Evolutionary conservation across 306 rosid species (phyloP).

Genomic region (Benincasa hispida): DNA sequence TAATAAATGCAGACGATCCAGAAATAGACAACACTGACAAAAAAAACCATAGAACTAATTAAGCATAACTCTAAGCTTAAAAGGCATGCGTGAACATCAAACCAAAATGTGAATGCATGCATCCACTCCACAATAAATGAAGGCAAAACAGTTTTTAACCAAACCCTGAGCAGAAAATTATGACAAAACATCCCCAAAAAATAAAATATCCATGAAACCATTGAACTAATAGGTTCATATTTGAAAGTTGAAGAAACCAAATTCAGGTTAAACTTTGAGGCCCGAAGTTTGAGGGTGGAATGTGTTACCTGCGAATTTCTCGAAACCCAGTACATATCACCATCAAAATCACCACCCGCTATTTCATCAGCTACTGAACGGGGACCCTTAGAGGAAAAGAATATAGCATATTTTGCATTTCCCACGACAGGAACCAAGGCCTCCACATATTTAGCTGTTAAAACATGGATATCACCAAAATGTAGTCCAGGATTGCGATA

Average conservation of each 20-base stretch:
- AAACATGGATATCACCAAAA: conserved; percentile 66
- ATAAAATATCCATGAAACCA: neutral
- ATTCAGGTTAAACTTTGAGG: neutral
- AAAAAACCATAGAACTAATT: neutral
- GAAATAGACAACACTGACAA: neutral
- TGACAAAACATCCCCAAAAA: neutral
- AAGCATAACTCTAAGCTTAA: neutral
- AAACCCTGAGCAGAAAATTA: neutral
- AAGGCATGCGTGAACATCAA: neutral
- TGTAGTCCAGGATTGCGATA: conserved; percentile 76
- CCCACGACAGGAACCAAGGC: conserved; percentile 44
- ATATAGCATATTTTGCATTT: conserved; percentile 55
- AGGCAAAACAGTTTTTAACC: neutral
- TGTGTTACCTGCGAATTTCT: conserved; percentile 45
- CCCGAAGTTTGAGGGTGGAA: neutral
- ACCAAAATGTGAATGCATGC: neutral
- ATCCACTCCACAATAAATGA: neutral
- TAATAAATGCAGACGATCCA: neutral
- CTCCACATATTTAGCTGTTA: conserved; percentile 39
- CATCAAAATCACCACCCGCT: conserved; percentile 84
- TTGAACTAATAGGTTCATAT: neutral
- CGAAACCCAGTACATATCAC: conserved; percentile 79
- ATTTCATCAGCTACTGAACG: conserved; percentile 79
- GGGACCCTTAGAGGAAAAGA: conserved; percentile 66
- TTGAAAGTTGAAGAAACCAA: neutral